A percentile compares a stretch with the other conserved stretches of the same genome.
These are phyloP conservation scores for Blastobotrys robertii DNA, from an alignment of 805 yeast species.

Conservation along the genomic window DNA sequence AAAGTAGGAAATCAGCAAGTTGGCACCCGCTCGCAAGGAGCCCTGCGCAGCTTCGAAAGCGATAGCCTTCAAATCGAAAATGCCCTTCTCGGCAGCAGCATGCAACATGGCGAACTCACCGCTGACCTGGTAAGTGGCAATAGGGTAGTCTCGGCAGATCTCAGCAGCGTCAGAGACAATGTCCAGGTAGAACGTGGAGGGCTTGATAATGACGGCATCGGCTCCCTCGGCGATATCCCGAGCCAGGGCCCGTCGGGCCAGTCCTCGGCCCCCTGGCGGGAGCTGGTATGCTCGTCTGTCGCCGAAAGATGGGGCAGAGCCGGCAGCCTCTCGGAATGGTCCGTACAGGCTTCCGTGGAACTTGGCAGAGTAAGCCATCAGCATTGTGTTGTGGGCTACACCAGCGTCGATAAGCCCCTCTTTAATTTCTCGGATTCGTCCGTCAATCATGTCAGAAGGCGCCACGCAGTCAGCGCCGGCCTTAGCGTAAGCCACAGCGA, in stretches of 20 bases:
- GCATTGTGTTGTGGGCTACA: conserved; percentile 77
- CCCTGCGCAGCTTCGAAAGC: conserved; percentile 85
- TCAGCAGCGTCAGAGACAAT: conserved; percentile 80
- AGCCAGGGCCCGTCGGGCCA: conserved; percentile 81
- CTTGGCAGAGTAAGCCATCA: conserved; percentile 92
- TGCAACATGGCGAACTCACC: conserved; percentile 98
- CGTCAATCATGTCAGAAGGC: conserved; percentile 97
- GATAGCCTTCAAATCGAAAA: conserved; percentile 71
- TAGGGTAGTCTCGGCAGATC: conserved; percentile 73
- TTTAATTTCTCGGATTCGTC: conserved; percentile 83
- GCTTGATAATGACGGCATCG: conserved; percentile 91
- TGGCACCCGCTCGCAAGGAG: conserved; percentile 90
- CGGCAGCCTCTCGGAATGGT: conserved; percentile 97
- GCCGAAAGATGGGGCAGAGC: conserved; percentile 79
- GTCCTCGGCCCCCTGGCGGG: conserved; percentile 86
- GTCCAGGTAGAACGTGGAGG: conserved; percentile 91
- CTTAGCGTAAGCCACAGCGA: conserved; percentile 87
- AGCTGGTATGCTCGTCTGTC: conserved; percentile 90
- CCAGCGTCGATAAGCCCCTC: conserved; percentile 69
- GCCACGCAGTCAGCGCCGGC: conserved; percentile 97
- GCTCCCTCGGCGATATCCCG: conserved; percentile 91
- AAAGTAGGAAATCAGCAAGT: conserved; percentile 80
- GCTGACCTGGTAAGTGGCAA: conserved; percentile 92
- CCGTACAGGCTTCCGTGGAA: conserved; percentile 88
- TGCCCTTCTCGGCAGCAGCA: conserved; percentile 95